Conservation (phyloP, 1,139 yeast species). For the Kodamaea fungicola region DNA sequence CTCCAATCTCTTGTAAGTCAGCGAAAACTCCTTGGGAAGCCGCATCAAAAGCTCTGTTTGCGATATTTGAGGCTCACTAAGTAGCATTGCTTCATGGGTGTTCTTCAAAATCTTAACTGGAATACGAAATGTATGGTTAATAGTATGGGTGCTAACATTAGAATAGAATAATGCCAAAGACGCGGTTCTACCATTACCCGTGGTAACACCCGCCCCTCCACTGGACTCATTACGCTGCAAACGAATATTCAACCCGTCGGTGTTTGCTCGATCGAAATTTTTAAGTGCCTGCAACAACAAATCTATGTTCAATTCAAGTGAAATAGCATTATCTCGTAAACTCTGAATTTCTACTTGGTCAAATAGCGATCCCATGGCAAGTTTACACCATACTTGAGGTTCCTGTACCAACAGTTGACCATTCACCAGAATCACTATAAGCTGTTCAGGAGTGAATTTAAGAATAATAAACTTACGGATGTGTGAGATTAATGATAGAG, state of each 20-base stretch:
- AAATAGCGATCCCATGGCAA: conserved; percentile 42
- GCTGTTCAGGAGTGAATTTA: conserved; percentile 41
- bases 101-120: conserved; percentile 53
- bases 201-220: conserved; percentile 23
- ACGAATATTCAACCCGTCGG: conserved; percentile 49
- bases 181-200: conserved; percentile 40
- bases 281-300: conserved; percentile 50
- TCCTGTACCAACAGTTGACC: conserved; percentile 39
- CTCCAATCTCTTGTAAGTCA: conserved; percentile 53
- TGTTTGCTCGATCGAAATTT: conserved; percentile 51
- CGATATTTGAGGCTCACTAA: conserved; percentile 47
- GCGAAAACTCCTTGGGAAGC: conserved; percentile 45
- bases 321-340: conserved; percentile 45
- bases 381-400: conserved; percentile 63
- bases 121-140: conserved; percentile 58
- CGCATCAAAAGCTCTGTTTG: conserved; percentile 48
- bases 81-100: conserved; percentile 37
- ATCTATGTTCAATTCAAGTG: conserved; percentile 55
- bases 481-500: conserved; percentile 29
- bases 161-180: conserved; percentile 51
- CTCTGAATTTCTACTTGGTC: conserved; percentile 47
- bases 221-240: conserved; percentile 45
- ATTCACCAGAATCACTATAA: conserved; percentile 48
- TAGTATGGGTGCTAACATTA: conserved; percentile 28
- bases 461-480: conserved; percentile 29